Evolutionary conservation across 257 asterid species (phyloP).

Genomic region (Cordia subcordata): DNA sequence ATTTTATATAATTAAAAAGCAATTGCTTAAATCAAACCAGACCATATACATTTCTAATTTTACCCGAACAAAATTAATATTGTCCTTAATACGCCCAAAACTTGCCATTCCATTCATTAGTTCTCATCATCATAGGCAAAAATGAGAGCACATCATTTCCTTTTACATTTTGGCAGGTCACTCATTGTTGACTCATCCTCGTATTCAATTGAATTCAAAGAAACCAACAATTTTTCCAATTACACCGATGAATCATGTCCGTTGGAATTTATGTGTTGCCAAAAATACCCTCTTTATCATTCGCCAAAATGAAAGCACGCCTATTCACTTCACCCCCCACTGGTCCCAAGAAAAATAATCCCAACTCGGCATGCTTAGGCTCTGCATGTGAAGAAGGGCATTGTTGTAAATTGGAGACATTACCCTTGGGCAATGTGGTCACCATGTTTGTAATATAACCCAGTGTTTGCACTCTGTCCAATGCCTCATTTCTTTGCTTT

Average conservation of each 20-base stretch:
- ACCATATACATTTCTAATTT: too few relatives aligned
- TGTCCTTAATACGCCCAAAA: slow-evolving; percentile 5
- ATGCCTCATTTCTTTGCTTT: slow-evolving; percentile 30
- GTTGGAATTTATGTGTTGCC: not conserved
- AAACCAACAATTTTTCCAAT: not conserved
- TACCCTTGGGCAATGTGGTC: slow-evolving; percentile 18
- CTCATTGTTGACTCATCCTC: not conserved
- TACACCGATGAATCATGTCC: slow-evolving; percentile 1
- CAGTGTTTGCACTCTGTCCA: slow-evolving; percentile 60
- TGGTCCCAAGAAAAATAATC: too few relatives aligned
- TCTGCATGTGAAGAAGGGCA: slow-evolving; percentile 10
- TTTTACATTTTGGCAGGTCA: not conserved
- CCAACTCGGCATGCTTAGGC: not conserved
- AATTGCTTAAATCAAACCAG: too few relatives aligned
- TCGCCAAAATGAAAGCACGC: too few relatives aligned
- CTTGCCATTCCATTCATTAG: slow-evolving; percentile 15
- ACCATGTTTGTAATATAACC: not conserved
- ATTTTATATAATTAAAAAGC: too few relatives aligned
- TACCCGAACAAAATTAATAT: not conserved
- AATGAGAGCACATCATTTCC: slow-evolving; percentile 1
- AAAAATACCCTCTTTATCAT: slow-evolving; percentile 1
- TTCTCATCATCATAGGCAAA: too few relatives aligned
- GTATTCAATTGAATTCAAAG: too few relatives aligned
- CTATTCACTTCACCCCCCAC: too few relatives aligned
- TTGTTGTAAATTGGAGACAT: slow-evolving; percentile 1